Evolutionary conservation across 2,329 filamentous ascomycete genomes (phyloP), one percentile per base, ranked within the genome.

Genomic region (Oidium heveae): DNA sequence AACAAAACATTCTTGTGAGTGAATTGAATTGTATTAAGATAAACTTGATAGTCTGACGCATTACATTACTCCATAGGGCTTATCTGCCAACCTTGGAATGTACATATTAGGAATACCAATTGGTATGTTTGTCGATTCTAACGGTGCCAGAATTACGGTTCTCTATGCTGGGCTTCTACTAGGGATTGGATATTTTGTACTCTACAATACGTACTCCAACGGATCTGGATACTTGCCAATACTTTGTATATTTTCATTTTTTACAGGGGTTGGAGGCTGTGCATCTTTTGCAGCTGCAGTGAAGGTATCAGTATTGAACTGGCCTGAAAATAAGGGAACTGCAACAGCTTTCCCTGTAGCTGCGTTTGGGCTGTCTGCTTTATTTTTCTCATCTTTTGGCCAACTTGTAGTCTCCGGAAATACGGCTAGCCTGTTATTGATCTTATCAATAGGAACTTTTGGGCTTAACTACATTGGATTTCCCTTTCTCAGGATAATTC

Each of bases 321-420:
- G 88, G 79, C 89, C 89, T 13, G 77, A 82, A 56, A 83, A 94
- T 65, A 79, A 91, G 59, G 91, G 91, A 55, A 94, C 89, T 3
- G 91, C 91, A 6, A 96, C 91, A 6, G 88, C 88, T 1, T 91
- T 96, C 62, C 89, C 91, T 6, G 69, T 96, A 55, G 86, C 91
- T 55, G 88, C 86, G 2, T 96, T 96, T 64, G 91, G 91, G 2
- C 70, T 98, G 56, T 95, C 88, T 65, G 91, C 91, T 55, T 91
- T 98, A 69, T 94, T 96, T 71, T 98, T 95, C 69, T 89, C 91
- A 0, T 74, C 81, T 2, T 68, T 93, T 36, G 85, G 86, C 22
- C 77, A 79, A 18, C 64, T 93, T 50, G 70, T 86, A 43, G 88
- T 94, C 64, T 84, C 86, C 2, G 86, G 86, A 41, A 79, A 93